Percentiles rank a stretch among this genome's conserved stretches.
Conservation (phyloP, 208 protist genomes). For the Leishmania turanica region DNA sequence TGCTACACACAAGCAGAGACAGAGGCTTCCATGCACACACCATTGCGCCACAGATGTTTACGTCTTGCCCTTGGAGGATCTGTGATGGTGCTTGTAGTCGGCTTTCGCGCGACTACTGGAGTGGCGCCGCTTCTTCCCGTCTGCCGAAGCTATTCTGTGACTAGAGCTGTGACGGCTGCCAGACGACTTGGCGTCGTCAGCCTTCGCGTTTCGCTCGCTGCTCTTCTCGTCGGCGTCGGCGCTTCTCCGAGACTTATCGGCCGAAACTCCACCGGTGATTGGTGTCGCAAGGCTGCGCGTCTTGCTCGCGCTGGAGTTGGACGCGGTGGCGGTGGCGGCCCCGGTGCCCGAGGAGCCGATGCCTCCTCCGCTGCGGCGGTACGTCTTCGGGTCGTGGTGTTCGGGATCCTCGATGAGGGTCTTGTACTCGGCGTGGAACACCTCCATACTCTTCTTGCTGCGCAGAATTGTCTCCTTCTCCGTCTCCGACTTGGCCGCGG, state of each 20-base stretch:
- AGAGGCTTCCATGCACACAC: background rate
- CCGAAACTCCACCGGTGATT: background rate
- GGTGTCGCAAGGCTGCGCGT: conserved; percentile 1
- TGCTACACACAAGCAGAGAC: background rate
- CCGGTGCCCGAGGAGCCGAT: conserved; percentile 11
- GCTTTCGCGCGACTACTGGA: background rate
- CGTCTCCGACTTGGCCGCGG: conserved; percentile 33
- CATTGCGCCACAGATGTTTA: background rate
- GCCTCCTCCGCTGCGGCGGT: conserved; percentile 42
- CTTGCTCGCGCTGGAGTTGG: background rate
- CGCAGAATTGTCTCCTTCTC: conserved; percentile 42
- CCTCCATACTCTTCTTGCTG: conserved; percentile 60
- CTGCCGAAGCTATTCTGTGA: background rate
- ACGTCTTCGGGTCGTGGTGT: conserved; percentile 56
- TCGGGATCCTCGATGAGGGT: conserved; percentile 49
- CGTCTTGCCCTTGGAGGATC: conserved; percentile 24
- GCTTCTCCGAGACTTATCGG: conserved; percentile 1
- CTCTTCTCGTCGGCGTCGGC: background rate
- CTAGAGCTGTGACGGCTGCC: conserved; percentile 4
- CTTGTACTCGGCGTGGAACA: conserved; percentile 63
- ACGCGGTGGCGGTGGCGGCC: background rate
- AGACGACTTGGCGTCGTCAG: conserved; percentile 4
- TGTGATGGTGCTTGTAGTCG: conserved; percentile 9
- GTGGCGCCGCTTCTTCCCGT: background rate
- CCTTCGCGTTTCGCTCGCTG: conserved; percentile 2